Conservation (phyloP, 495 filamentous ascomycete genomes). For the Niebla homalea region DNA sequence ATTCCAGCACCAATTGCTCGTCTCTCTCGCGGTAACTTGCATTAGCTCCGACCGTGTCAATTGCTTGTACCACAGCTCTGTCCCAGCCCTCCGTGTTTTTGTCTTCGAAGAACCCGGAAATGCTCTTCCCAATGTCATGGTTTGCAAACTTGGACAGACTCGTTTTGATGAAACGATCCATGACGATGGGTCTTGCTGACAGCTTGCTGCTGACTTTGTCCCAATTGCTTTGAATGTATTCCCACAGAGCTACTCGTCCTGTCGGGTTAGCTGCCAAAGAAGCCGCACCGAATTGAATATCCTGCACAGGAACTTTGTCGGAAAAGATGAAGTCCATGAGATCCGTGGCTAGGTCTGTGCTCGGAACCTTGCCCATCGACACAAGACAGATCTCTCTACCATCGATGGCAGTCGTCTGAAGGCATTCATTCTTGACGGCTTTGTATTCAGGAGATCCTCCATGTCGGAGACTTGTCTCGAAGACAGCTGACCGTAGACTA, state of each 20-base stretch:
- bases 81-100: slow-evolving; percentile 74
- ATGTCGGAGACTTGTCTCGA: slow-evolving; percentile 60
- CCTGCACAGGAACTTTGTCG: slow-evolving; percentile 61
- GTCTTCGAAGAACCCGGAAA: slow-evolving; percentile 65
- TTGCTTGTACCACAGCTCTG: slow-evolving; percentile 61
- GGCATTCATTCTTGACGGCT: slow-evolving; percentile 70
- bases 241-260: slow-evolving; percentile 61
- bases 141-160: slow-evolving; percentile 66
- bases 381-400: slow-evolving; percentile 75
- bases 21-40: slow-evolving; percentile 68
- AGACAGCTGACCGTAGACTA: slow-evolving; percentile 64
- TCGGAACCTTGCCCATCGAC: slow-evolving; percentile 61
- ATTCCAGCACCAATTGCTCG: slow-evolving; percentile 50
- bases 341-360: slow-evolving; percentile 50
- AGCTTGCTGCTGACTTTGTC: slow-evolving; percentile 49
- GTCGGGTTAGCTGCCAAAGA: slow-evolving; percentile 58
- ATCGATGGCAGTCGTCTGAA: slow-evolving; percentile 67
- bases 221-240: slow-evolving; percentile 75
- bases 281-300: slow-evolving; percentile 68
- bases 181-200: slow-evolving; percentile 65
- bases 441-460: slow-evolving; percentile 54
- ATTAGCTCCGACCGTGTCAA: slow-evolving; percentile 66
- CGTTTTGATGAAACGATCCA: slow-evolving; percentile 74
- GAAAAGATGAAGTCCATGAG: slow-evolving; percentile 73
- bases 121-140: slow-evolving; percentile 55